Evolutionary conservation across 768 basidiomycete genomes (phyloP).

Genomic region (Lactarius evosmus): DNA sequence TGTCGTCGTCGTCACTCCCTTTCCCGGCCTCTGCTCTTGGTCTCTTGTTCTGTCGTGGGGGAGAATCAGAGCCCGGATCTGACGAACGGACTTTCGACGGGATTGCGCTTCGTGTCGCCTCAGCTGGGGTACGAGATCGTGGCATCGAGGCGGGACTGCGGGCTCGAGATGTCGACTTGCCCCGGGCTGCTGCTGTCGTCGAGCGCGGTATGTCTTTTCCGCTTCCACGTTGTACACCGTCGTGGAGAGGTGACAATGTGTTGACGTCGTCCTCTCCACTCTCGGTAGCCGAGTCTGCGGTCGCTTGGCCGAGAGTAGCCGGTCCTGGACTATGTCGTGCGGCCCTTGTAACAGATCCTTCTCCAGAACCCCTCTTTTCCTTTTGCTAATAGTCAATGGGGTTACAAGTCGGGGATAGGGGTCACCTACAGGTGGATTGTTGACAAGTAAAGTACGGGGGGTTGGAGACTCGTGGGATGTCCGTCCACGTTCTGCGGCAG

Average conservation of each 20-base stretch:
- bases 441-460: background rate
- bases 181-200: constrained; percentile 3
- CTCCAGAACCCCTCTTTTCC: constrained; percentile 7
- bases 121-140: constrained; percentile 6
- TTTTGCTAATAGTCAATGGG: background rate
- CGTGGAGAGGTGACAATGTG: background rate
- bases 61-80: constrained; percentile 53
- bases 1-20: constrained; percentile 43
- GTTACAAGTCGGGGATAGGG: background rate
- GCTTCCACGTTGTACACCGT: background rate
- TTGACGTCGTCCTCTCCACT: constrained; percentile 6
- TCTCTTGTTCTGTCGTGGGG: constrained; percentile 45
- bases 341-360: background rate
- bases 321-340: constrained; percentile 7
- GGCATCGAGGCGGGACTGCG: constrained; percentile 2
- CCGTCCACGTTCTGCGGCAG: background rate
- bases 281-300: background rate
- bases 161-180: constrained; percentile 7
- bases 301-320: background rate
- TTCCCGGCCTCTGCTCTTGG: constrained; percentile 34
- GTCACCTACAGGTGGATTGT: constrained; percentile 7
- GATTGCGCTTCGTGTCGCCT: constrained; percentile 9
- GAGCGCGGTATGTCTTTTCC: background rate
- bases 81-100: constrained; percentile 27
- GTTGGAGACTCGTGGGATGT: background rate